phyloP scores from a whole-genome alignment of 2,329 filamentous ascomycete genomes.

The Boeremia exigua region DNA sequence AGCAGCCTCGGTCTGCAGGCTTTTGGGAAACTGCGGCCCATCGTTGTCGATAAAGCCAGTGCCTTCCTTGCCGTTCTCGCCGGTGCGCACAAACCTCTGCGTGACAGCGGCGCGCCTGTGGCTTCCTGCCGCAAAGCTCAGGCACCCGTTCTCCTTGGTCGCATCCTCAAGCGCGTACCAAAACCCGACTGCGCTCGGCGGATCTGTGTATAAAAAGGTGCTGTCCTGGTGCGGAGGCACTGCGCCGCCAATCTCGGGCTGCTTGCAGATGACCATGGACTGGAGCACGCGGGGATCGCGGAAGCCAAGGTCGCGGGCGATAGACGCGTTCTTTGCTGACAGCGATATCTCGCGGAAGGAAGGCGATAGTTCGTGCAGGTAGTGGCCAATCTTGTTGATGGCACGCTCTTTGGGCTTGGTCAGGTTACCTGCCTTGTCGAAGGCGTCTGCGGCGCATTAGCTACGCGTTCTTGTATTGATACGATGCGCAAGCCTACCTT shows the following conservation, averaged over 20 bases:
- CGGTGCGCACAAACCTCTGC: slow-evolving; percentile 74
- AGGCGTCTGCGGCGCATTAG: slow-evolving; percentile 66
- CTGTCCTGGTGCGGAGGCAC: slow-evolving; percentile 92
- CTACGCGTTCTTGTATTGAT: background rate
- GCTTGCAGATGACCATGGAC: slow-evolving; percentile 98
- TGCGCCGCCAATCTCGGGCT: slow-evolving; percentile 91
- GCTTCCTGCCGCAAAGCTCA: slow-evolving; percentile 84
- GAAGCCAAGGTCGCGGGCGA: slow-evolving; percentile 77
- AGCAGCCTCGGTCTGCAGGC: slow-evolving; percentile 47
- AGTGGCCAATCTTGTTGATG: slow-evolving; percentile 72
- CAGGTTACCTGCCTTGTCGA: slow-evolving; percentile 69
- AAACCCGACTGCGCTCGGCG: slow-evolving; percentile 89
- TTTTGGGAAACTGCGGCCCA: slow-evolving; percentile 66
- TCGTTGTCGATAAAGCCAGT: slow-evolving; percentile 66
- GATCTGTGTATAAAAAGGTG: slow-evolving; percentile 89
- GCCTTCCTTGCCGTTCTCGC: slow-evolving; percentile 42
- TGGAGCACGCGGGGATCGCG: slow-evolving; percentile 79
- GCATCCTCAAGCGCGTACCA: slow-evolving; percentile 98
- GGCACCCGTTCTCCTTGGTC: slow-evolving; percentile 81
- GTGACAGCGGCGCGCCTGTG: slow-evolving; percentile 75
- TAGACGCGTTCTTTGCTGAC: slow-evolving; percentile 62
- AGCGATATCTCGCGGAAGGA: slow-evolving; percentile 59
- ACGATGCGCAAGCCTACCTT: slow-evolving; percentile 53
- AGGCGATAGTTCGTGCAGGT: slow-evolving; percentile 55
- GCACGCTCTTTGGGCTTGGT: slow-evolving; percentile 80